A percentile compares a stretch with the other conserved stretches of the same genome.
phyloP scores from a whole-genome alignment of 352 stramenopile species.

The Pythium utonaiense region DNA sequence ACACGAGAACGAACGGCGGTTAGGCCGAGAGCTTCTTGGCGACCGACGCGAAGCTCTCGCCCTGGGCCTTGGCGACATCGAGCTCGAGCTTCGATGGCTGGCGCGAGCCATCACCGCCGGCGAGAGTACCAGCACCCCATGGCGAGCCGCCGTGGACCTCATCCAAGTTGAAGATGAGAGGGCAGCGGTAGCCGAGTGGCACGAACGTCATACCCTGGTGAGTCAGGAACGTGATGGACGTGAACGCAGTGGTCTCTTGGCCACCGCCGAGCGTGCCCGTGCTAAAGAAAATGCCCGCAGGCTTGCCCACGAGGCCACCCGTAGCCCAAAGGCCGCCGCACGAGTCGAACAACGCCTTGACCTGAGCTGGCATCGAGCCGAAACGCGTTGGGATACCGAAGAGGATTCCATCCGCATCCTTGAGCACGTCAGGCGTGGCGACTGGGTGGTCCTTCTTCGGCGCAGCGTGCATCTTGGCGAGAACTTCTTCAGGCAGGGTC shows the following conservation, averaged over 20 bases:
- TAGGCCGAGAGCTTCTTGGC: slow-evolving; percentile 76
- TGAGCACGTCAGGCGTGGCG: slow-evolving; percentile 54
- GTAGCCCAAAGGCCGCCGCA: slow-evolving; percentile 58
- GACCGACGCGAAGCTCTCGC: slow-evolving; percentile 75
- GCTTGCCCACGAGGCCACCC: slow-evolving; percentile 62
- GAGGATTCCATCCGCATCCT: slow-evolving; percentile 78
- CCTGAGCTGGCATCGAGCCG: slow-evolving; percentile 58
- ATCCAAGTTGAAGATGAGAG: slow-evolving; percentile 42
- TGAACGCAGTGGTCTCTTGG: slow-evolving; percentile 74
- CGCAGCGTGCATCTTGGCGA: slow-evolving; percentile 79
- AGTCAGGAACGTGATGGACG: slow-evolving; percentile 55
- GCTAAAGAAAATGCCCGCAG: slow-evolving; percentile 63
- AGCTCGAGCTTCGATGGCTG: slow-evolving; percentile 79
- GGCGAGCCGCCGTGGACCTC: slow-evolving; percentile 49
- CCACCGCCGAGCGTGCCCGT: slow-evolving; percentile 61
- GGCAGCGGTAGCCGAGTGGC: slow-evolving; percentile 48
- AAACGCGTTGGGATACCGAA: slow-evolving; percentile 87
- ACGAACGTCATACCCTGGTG: slow-evolving; percentile 84
- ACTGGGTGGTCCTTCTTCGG: slow-evolving; percentile 72
- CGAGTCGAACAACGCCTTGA: slow-evolving; percentile 74
- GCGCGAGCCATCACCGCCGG: slow-evolving; percentile 60
- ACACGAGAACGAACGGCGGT: background rate
- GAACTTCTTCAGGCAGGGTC: slow-evolving; percentile 75
- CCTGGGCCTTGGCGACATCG: slow-evolving; percentile 69
- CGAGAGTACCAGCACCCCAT: slow-evolving; percentile 65